Evolutionary conservation across 2,329 filamentous ascomycete genomes (phyloP).

Genomic region (Myriangium duriaei): DNA sequence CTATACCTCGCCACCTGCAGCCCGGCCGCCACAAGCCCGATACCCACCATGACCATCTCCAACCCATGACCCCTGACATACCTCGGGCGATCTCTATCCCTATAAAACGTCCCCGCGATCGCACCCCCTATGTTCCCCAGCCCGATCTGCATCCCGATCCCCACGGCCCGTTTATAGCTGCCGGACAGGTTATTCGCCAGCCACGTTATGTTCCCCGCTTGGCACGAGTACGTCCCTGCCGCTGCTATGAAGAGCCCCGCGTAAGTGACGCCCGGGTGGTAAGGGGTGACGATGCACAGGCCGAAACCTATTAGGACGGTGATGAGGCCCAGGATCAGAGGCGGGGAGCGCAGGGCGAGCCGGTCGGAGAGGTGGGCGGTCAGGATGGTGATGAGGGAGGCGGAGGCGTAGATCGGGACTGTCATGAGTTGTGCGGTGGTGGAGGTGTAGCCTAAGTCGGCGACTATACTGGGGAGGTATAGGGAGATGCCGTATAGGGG

Average conservation of each 20-base stretch:
- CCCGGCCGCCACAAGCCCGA: slow-evolving; percentile 34
- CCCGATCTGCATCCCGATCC: slow-evolving; percentile 37
- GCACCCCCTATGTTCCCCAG: slow-evolving; percentile 42
- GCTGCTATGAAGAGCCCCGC: slow-evolving; percentile 20
- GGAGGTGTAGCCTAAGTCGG: slow-evolving; percentile 30
- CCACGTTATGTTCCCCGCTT: slow-evolving; percentile 32
- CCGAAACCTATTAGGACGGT: slow-evolving; percentile 18
- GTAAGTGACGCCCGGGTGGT: slow-evolving; percentile 16
- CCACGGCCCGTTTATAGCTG: slow-evolving; percentile 40
- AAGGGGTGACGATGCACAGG: slow-evolving; percentile 15
- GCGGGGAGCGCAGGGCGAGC: slow-evolving; percentile 16
- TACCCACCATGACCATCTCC: slow-evolving; percentile 37
- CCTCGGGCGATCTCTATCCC: slow-evolving; percentile 35
- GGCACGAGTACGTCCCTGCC: slow-evolving; percentile 15
- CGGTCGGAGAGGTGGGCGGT: slow-evolving; percentile 18
- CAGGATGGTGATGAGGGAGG: slow-evolving; percentile 14
- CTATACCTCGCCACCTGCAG: slow-evolving; percentile 40
- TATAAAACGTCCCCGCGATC: slow-evolving; percentile 63
- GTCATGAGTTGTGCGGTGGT: slow-evolving; percentile 32
- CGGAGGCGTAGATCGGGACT: slow-evolving; percentile 31
- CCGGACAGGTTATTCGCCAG: slow-evolving; percentile 42
- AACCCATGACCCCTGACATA: slow-evolving; percentile 41
- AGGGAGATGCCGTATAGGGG: slow-evolving; percentile 34
- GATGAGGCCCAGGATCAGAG: slow-evolving; percentile 14
- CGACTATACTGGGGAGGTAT: slow-evolving; percentile 27